Percentiles rank a stretch among this genome's conserved stretches.
These are phyloP conservation scores for Xerocomellus chrysenteron DNA, from an alignment of 768 basidiomycete genomes.

Conservation along the genomic window DNA sequence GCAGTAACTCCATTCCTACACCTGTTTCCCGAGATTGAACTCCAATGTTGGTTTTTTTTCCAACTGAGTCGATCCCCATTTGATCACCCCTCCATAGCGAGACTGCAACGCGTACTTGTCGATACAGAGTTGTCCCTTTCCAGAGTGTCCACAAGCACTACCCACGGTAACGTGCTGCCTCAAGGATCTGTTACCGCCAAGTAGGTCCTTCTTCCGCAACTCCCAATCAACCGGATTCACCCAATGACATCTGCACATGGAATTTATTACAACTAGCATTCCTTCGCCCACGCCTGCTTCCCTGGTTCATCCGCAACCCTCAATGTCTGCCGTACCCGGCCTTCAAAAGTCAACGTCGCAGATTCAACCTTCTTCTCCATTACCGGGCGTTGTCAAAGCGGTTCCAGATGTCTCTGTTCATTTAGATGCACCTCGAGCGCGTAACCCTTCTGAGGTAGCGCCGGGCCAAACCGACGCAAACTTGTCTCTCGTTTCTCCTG, in stretches of 20 bases:
- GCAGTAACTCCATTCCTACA: conserved; percentile 20
- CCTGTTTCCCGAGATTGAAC: conserved; percentile 21
- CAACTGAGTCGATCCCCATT: not conserved
- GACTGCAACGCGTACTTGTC: conserved; percentile 17
- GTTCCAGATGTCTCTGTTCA: not conserved
- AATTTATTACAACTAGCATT: not conserved
- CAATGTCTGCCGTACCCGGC: not conserved
- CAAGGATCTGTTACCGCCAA: not conserved
- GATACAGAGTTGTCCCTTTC: conserved; percentile 7
- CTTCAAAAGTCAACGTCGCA: not conserved
- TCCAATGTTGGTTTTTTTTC: conserved; percentile 20
- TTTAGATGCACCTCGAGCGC: not conserved
- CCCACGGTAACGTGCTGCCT: not conserved
- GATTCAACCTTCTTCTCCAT: not conserved
- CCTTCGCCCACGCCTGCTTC: not conserved
- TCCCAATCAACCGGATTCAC: conserved; percentile 3
- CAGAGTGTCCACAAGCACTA: not conserved
- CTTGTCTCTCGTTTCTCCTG: not conserved
- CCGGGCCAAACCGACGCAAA: not conserved
- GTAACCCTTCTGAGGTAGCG: not conserved
- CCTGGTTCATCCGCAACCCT: not conserved
- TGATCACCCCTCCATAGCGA: conserved; percentile 13
- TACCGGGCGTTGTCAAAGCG: not conserved
- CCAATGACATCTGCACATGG: not conserved
- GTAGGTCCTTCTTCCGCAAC: conserved; percentile 14